Evolutionary conservation across 805 yeast genomes (phyloP).

Genomic region (Kregervanrija pseudodelftensis): DNA sequence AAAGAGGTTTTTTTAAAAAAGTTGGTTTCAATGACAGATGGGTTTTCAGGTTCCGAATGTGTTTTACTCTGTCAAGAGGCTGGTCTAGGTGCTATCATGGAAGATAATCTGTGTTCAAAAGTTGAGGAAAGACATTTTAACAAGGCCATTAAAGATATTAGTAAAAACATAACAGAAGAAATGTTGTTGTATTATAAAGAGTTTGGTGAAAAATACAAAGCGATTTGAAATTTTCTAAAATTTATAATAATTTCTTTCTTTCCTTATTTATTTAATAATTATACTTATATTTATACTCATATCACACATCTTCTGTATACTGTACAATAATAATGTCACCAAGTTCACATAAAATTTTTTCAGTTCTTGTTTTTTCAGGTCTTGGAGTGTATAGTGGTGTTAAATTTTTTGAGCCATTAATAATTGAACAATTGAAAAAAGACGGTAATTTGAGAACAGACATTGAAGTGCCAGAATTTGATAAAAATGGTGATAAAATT

Average conservation of each 20-base stretch:
- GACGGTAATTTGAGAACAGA: slow-evolving; percentile 62
- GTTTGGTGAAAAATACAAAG: slow-evolving; percentile 35
- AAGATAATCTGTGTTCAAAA: slow-evolving; percentile 42
- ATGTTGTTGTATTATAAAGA: slow-evolving; percentile 71
- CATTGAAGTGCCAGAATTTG: slow-evolving; percentile 48
- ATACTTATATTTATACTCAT: neutral
- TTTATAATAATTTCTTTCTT: neutral
- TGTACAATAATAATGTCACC: neutral
- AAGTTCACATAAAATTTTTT: slow-evolving; percentile 13
- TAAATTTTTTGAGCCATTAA: slow-evolving; percentile 67
- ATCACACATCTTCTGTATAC: neutral
- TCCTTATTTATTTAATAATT: neutral
- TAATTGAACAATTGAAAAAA: slow-evolving; percentile 56
- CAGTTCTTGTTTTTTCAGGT: slow-evolving; percentile 22
- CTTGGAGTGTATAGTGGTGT: slow-evolving; percentile 47
- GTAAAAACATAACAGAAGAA: slow-evolving; percentile 76
- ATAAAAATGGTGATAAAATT: slow-evolving; percentile 33
- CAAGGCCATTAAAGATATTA: slow-evolving; percentile 58
- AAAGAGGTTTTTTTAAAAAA: slow-evolving; percentile 36
- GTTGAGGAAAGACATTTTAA: slow-evolving; percentile 58
- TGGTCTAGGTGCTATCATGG: slow-evolving; percentile 90
- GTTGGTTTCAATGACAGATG: slow-evolving; percentile 64
- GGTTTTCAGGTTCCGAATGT: slow-evolving; percentile 96
- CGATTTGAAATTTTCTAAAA: slow-evolving; percentile 6
- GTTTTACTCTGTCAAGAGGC: slow-evolving; percentile 91